Evolutionary conservation across 139 green algal genomes (phyloP), one percentile per base, ranked within the genome.

Genomic region (Chlorella sorokiniana): DNA sequence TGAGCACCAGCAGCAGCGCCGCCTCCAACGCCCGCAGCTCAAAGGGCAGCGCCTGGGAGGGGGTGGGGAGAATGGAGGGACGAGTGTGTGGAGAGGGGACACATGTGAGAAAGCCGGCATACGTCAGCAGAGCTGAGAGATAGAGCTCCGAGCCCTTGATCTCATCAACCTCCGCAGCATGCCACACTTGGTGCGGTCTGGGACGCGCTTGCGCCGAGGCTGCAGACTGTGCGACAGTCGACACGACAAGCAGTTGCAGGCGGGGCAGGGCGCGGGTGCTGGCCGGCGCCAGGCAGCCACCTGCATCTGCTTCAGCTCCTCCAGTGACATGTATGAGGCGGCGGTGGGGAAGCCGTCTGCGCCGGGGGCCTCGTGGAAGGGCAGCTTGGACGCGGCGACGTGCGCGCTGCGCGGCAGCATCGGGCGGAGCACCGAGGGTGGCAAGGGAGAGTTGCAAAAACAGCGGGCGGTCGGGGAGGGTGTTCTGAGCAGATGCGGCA

Each of bases 1-100:
- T 64, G 18, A 82, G 62, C 71, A 85, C 40, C 31, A 48, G 29
- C 56, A 81, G n/a, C 71, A 85, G 76, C 18, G 81, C 81, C 40
- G 71, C 81, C n/a, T 85, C 81, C 35, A 85, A 48, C 35, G 81
- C 81, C 0, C 69, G 69, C 64, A 85, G 69, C 81, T 85, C 81
- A 69, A 81, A 81, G 1, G 81, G 81, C 81, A 85, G 48, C 31
- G 73, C 52, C 81, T 84, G 68, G 33, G 41, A 31, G 41, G 40
- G 29, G 8, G 62, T 4, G 9, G 62, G n/a, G 62, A 8, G 54
- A 64, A 29, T 23, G 20, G 54, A 23, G 54, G 20, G 5, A 31
- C 5, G 54, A 8, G 25, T 37, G 63, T 9, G 16, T 8, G 42
- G 41, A 20, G 2, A 40, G 37, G 42, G 7, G 42, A 29, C 41